Evolutionary conservation across 176 grass and related monocot species (phyloP), one percentile per base, ranked within the genome.

Genomic region (Oryza meridionalis): DNA sequence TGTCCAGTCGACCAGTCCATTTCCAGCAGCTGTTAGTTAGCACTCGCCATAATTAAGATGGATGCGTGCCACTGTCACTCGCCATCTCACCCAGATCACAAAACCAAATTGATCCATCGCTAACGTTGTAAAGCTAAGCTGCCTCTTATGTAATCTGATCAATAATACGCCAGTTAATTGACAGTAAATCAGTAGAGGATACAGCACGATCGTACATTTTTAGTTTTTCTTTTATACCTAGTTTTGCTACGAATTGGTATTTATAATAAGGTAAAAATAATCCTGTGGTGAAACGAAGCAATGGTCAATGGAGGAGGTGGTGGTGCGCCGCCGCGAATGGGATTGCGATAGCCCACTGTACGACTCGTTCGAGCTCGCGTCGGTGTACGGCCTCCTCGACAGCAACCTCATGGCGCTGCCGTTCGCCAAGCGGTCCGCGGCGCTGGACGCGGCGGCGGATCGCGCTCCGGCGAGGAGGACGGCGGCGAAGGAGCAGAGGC

Each of bases 271-370:
- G 42, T 17, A 11, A 2, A 75, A 45, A 16, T 13, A 35, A 12
- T 66, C 2, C 12, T 15, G 12, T 49, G 17, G 7, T 5, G 33
- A 35, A 35, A 35, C 33, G 62, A 17, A 3, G 4, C 55, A 61
- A 61, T 61, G 62, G 13, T 3, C 55, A 61, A 61, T 61, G 62
- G 13, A 84, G 11, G 2, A 37, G 35, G 10, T 25, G 70, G 47
- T 6, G 33, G 2, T 19, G 3, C 10, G 3, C 50, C 22, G 70
- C 21, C 83, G 65, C 4, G 35, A 31, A 61, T 97, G 94, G 94
- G 90, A 94, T 59, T 94, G 88, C 44, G 90, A 88, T 25, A 94
- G 88, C 73, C 85, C 86, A 70, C 70, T 97, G 47, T 92, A 97
- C 69, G 92, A 89, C 81, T 86, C 92, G 14, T 92, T 87, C 53